These are phyloP conservation scores for Neurospora sp. DNA, from an alignment of 495 filamentous ascomycete species.

Conservation along the genomic window DNA sequence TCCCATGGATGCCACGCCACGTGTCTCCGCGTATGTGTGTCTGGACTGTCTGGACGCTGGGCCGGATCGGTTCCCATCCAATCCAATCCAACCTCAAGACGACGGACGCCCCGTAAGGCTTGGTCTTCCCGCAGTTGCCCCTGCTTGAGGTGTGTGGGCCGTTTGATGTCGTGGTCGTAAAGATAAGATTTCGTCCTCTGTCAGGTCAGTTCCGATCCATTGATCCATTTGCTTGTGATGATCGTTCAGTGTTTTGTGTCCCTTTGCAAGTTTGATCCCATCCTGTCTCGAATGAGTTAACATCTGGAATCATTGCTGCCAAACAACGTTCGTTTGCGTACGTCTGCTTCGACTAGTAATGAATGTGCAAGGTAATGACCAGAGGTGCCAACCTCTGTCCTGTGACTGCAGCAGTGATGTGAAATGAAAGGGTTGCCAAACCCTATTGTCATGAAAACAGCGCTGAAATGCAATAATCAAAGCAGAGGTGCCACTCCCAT, in stretches of 20 bases:
- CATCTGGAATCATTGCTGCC: neutral
- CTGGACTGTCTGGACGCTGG: too few species aligned
- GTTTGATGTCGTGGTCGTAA: neutral
- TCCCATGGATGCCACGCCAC: neutral
- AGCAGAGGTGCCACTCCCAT: neutral
- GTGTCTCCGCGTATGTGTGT: too few species aligned
- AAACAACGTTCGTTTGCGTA: neutral
- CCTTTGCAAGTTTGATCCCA: neutral
- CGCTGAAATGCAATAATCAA: neutral
- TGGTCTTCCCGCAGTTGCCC: neutral
- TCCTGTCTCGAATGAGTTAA: neutral
- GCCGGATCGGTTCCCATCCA: neutral
- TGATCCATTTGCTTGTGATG: neutral
- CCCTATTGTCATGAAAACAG: neutral
- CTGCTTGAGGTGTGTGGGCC: neutral
- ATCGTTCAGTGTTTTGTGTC: neutral
- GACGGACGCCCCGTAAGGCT: neutral
- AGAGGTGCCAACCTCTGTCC: neutral
- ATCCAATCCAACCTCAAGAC: too few species aligned
- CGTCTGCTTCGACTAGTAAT: neutral
- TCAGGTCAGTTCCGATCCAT: neutral
- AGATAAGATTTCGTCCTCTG: neutral
- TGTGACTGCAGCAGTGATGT: neutral
- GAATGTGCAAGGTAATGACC: neutral
- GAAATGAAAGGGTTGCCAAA: neutral